phyloP scores from a whole-genome alignment of 179 eudicot species.

The Silene coronaria region DNA sequence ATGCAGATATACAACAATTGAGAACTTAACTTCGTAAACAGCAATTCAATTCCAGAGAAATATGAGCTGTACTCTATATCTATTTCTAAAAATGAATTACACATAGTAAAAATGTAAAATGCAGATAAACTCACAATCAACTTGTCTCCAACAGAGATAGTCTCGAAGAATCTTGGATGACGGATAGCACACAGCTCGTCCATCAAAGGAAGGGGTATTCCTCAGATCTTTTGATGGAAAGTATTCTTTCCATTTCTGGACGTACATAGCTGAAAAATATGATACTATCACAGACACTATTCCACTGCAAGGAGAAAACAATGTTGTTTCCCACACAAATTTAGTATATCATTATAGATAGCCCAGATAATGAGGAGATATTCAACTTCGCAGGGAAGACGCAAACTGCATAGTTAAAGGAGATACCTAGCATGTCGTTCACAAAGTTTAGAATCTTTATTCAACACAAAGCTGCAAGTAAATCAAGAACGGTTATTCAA shows the following conservation, averaged over 20 bases:
- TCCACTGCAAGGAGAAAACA: conserved; percentile 39
- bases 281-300: conserved; percentile 73
- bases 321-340: neutral
- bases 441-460: conserved; percentile 57
- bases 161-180: conserved; percentile 59
- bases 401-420: neutral
- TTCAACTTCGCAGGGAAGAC: neutral
- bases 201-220: conserved; percentile 74
- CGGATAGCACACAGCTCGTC: conserved; percentile 92
- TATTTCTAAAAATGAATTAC: neutral
- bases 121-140: conserved; percentile 62
- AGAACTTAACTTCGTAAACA: neutral
- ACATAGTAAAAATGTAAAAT: neutral
- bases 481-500: neutral
- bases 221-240: conserved; percentile 61
- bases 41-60: conserved; percentile 1
- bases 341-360: neutral
- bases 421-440: conserved; percentile 62
- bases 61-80: neutral
- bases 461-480: conserved; percentile 71
- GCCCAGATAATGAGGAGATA: neutral
- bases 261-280: conserved; percentile 60
- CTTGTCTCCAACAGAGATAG: conserved; percentile 97
- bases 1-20: neutral
- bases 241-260: conserved; percentile 57